Evolutionary conservation across 164 flowering plant genomes (phyloP), one percentile per base, ranked within the genome.

Genomic region (Chimonanthus praecox): DNA sequence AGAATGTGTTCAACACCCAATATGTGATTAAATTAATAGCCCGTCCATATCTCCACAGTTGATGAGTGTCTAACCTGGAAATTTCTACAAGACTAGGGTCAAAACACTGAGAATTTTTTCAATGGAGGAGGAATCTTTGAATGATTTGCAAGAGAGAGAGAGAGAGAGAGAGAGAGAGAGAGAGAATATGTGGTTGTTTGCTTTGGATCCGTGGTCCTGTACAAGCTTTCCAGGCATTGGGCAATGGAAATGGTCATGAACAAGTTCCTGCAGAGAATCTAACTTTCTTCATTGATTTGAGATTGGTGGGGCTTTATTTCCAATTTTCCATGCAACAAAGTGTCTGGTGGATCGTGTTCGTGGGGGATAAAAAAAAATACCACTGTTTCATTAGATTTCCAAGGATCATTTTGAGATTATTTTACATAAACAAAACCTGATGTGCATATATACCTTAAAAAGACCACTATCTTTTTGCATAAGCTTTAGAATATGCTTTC

Each of bases 371-470:
- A 58, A 20, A 20, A 20, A 13, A n/a, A 58, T 58, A 9, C n/a
- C 6, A 62, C 33, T 62, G 20, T 62, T 62, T 62, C 65, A 15
- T 20, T 16, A 62, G 65, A 62, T 62, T n/a, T 62, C 21, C 65
- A 7, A 7, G 65, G 65, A 62, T 62, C n/a, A 33, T 6, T 20
- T n/a, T 62, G 2, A 62, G 6, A 62, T 62, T 62, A 15, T 61
- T 61, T 15, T 15, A 4, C n/a, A 62, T n/a, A 16, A 62, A n/a
- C 65, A 62, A 62, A 8, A 62, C 20, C n/a, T 5, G 65, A 33
- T 62, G 33, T 62, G 65, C 65, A 62, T 62, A 62, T 62, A 62
- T 62, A 62, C 65, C 65, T 16, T 62, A 62, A 62, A 62, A 62
- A 54, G 8, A 54, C 11, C 7, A n/a, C 6, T 33, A 62, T 62